Percentiles rank a stretch among this genome's conserved stretches.
Evolutionary conservation across 2,329 filamentous ascomycete species (phyloP).

Genomic region (Neodidymelliopsis sp.): DNA sequence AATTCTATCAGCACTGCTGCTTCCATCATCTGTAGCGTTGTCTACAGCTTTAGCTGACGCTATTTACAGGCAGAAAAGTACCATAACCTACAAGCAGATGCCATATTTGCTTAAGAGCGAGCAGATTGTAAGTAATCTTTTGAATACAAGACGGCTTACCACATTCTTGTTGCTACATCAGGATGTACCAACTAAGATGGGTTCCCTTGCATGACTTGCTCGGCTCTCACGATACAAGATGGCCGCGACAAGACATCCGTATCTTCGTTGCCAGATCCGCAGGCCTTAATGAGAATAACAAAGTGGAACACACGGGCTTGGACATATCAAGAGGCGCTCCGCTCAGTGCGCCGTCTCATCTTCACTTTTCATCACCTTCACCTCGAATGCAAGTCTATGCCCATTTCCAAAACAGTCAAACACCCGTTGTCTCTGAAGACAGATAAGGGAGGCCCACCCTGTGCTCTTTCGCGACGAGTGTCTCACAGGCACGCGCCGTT

Average conservation of each 20-base stretch:
- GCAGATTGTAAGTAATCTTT: slow-evolving; percentile 9
- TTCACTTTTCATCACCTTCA: slow-evolving; percentile 24
- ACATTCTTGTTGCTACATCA: slow-evolving; percentile 14
- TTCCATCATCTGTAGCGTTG: too few relatives aligned
- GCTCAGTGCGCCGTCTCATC: slow-evolving; percentile 17
- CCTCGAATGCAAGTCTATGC: slow-evolving; percentile 23
- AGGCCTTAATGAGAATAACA: slow-evolving; percentile 5
- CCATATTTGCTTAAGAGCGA: slow-evolving; percentile 10
- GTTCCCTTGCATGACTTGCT: slow-evolving; percentile 12
- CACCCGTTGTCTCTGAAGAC: slow-evolving; percentile 6
- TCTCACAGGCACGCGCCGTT: slow-evolving; percentile 4
- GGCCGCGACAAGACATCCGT: neutral
- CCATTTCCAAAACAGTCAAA: slow-evolving; percentile 18
- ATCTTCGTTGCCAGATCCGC: slow-evolving; percentile 17
- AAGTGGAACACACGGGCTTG: slow-evolving; percentile 25
- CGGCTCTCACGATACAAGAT: neutral
- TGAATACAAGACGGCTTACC: slow-evolving; percentile 14
- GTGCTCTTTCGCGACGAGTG: slow-evolving; percentile 14
- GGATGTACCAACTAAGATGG: slow-evolving; percentile 10
- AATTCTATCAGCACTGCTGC: too few relatives aligned
- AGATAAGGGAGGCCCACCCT: slow-evolving; percentile 1
- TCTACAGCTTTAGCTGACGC: neutral
- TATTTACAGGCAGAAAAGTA: slow-evolving; percentile 23
- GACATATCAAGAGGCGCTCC: slow-evolving; percentile 23
- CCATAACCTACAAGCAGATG: slow-evolving; percentile 14